These are phyloP conservation scores for Haplographium delicatum DNA, from an alignment of 495 filamentous ascomycete genomes.

Conservation along the genomic window DNA sequence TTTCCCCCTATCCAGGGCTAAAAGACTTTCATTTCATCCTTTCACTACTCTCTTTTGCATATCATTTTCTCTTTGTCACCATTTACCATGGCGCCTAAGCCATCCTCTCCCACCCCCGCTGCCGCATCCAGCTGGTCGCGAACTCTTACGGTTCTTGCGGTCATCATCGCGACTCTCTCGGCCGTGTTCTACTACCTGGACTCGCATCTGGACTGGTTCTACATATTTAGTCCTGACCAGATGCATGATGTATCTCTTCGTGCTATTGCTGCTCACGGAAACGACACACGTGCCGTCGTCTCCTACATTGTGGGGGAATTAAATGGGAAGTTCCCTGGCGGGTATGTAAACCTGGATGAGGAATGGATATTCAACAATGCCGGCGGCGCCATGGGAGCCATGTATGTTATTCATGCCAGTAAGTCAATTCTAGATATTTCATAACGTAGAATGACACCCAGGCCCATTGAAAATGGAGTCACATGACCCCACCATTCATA, in stretches of 20 bases:
- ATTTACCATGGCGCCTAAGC: background rate
- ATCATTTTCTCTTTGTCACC: too few relatives aligned
- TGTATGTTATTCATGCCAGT: constrained; percentile 87
- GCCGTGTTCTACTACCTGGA: constrained; percentile 60
- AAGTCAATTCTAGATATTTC: constrained; percentile 13
- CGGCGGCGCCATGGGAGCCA: constrained; percentile 80
- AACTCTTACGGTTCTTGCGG: constrained; percentile 49
- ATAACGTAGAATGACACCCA: too few relatives aligned
- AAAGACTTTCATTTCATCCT: too few relatives aligned
- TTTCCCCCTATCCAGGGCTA: too few relatives aligned
- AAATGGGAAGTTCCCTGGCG: constrained; percentile 34
- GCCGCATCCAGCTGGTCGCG: background rate
- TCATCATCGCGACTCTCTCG: constrained; percentile 54
- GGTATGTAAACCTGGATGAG: constrained; percentile 53
- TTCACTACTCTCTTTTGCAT: too few relatives aligned
- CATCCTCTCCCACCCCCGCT: background rate
- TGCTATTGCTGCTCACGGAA: constrained; percentile 61
- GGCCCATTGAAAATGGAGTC: background rate
- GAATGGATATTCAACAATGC: constrained; percentile 76
- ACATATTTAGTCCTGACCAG: constrained; percentile 65
- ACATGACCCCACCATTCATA: background rate
- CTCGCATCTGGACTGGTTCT: constrained; percentile 65
- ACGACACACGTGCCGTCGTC: constrained; percentile 65
- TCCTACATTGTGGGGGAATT: constrained; percentile 58
- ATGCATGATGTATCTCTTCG: constrained; percentile 63